Conservation (phyloP, 176 grass and related monocot genomes). For the Oryza meyeriana region DNA sequence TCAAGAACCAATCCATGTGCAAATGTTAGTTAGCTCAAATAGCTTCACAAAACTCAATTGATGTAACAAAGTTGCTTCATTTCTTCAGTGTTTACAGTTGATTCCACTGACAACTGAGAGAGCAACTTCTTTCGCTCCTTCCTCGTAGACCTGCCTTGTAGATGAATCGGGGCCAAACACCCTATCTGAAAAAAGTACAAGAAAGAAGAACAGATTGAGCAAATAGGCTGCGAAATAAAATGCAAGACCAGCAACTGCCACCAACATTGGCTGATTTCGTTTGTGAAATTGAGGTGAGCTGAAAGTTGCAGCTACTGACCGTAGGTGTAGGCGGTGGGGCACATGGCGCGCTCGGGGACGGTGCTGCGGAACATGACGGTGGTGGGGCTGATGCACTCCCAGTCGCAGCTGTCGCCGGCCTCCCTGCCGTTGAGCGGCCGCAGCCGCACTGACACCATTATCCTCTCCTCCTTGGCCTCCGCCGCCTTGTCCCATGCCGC, state of each 20-base stretch:
- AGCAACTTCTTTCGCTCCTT: constrained; percentile 87
- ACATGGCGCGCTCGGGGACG: constrained; percentile 67
- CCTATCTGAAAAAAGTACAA: constrained; percentile 56
- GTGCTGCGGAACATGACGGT: constrained; percentile 79
- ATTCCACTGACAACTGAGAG: constrained; percentile 91
- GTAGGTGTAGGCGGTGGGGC: constrained; percentile 70
- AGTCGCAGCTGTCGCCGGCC: constrained; percentile 61
- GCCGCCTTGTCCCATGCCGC: constrained; percentile 35
- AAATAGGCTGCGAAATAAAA: background rate
- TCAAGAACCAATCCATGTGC: constrained; percentile 20
- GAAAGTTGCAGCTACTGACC: constrained; percentile 48
- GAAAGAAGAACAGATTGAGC: constrained; percentile 26
- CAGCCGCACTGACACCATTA: constrained; percentile 75
- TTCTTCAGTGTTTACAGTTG: constrained; percentile 55
- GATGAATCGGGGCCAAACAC: constrained; percentile 64
- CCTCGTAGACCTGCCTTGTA: constrained; percentile 83
- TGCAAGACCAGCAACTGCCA: background rate
- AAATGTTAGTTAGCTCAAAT: constrained; percentile 19
- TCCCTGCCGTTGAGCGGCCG: constrained; percentile 79
- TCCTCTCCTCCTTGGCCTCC: constrained; percentile 68
- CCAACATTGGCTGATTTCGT: background rate
- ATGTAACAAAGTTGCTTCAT: background rate
- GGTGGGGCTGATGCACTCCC: constrained; percentile 81
- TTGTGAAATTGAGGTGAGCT: constrained; percentile 1
- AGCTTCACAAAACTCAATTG: background rate